Evolutionary conservation across 257 asterid species (phyloP).

Genomic region (Rauvolfia tetraphylla): DNA sequence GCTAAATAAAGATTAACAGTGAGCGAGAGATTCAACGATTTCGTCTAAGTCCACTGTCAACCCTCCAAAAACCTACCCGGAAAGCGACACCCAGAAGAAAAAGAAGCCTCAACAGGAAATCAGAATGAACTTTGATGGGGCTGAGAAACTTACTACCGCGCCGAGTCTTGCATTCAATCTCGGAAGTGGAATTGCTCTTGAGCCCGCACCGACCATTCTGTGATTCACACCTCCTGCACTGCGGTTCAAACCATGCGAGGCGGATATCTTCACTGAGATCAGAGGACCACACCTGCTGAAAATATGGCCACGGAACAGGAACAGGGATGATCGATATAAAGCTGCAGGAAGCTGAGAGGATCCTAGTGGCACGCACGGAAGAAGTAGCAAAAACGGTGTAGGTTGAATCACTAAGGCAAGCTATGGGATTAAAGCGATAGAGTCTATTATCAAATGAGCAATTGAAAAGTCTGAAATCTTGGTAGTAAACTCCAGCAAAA

Average conservation of each 20-base stretch:
- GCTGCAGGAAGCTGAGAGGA: constrained; percentile 31
- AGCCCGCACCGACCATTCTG: constrained; percentile 43
- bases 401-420: constrained; percentile 44
- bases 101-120: neutral
- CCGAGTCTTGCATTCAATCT: constrained; percentile 32
- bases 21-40: neutral
- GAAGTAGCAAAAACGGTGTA: constrained; percentile 49
- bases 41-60: neutral
- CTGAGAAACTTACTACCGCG: neutral
- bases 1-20: neutral
- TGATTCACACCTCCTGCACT: constrained; percentile 46
- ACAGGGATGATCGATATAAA: constrained; percentile 37
- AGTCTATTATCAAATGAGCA: constrained; percentile 34
- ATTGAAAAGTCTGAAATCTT: constrained; percentile 40
- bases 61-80: neutral
- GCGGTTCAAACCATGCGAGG: constrained; percentile 41
- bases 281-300: constrained; percentile 34
- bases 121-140: neutral
- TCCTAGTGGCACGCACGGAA: constrained; percentile 10
- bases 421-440: constrained; percentile 29
- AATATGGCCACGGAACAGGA: constrained; percentile 44
- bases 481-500: constrained; percentile 26
- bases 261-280: constrained; percentile 41
- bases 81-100: neutral
- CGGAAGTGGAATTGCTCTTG: constrained; percentile 15